Percentiles rank a stretch among this genome's conserved stretches.
Conservation (phyloP, 2,329 filamentous ascomycete species). For the Neofusicoccum umdonicola region DNA sequence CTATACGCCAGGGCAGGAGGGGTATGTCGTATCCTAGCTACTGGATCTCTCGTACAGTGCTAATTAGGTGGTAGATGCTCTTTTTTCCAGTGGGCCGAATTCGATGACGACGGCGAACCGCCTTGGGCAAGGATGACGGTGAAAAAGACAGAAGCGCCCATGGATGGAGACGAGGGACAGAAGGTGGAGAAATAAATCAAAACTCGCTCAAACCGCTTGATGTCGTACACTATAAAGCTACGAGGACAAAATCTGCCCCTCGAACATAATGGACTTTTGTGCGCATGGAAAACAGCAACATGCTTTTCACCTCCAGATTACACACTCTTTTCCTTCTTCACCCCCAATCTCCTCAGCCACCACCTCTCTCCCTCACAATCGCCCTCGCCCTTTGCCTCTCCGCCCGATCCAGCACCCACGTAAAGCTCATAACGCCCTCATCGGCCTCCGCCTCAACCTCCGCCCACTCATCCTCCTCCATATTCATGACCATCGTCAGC, state of each 20-base stretch:
- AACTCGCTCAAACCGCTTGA: neutral
- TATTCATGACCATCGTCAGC: slow-evolving; percentile 82
- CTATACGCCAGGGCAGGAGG: slow-evolving; percentile 63
- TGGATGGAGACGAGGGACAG: too few relatives aligned
- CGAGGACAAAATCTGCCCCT: neutral
- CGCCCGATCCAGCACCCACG: slow-evolving; percentile 69
- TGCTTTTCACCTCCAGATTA: neutral
- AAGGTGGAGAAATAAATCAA: neutral
- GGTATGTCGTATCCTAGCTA: slow-evolving; percentile 24
- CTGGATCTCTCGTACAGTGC: slow-evolving; percentile 26
- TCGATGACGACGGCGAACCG: slow-evolving; percentile 82
- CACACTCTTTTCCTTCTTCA: neutral
- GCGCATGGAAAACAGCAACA: neutral
- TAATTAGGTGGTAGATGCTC: slow-evolving; percentile 54
- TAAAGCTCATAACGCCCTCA: slow-evolving; percentile 54
- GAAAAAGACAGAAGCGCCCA: neutral
- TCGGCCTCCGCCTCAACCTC: slow-evolving; percentile 58
- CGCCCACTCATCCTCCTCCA: slow-evolving; percentile 96
- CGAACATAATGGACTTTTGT: neutral
- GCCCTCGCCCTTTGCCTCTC: slow-evolving; percentile 71
- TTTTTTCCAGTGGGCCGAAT: slow-evolving; percentile 83
- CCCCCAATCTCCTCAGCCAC: neutral
- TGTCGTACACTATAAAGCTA: neutral
- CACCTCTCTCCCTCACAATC: slow-evolving; percentile 52
- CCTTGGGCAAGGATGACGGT: slow-evolving; percentile 48